phyloP scores from a whole-genome alignment of 1,139 yeast genomes.

The Scheffersomyces cryptocercus region DNA sequence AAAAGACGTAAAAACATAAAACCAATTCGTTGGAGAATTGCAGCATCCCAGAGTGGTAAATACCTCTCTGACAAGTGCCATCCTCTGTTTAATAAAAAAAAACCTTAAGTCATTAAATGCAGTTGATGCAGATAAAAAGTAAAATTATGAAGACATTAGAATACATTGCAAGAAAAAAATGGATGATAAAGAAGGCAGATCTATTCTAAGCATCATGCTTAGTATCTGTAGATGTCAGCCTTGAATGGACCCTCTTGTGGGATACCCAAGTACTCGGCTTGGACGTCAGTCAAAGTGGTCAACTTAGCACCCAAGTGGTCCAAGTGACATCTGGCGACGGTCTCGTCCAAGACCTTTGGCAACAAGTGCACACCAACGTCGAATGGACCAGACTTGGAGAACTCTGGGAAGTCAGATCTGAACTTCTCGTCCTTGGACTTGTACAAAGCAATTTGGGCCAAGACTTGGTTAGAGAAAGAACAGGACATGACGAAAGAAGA shows the following conservation, averaged over 20 bases:
- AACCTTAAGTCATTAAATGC: conserved; percentile 39
- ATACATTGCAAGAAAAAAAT: conserved; percentile 5
- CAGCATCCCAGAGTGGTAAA: background rate
- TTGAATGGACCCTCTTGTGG: conserved; percentile 97
- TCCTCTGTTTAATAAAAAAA: conserved; percentile 11
- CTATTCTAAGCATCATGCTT: conserved; percentile 27
- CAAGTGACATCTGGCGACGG: conserved; percentile 97
- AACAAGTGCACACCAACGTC: conserved; percentile 91
- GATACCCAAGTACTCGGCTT: conserved; percentile 94
- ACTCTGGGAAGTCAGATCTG: conserved; percentile 84
- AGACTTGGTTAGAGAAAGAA: conserved; percentile 99
- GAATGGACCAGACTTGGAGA: conserved; percentile 90
- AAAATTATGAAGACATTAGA: conserved; percentile 17
- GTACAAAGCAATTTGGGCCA: conserved; percentile 98
- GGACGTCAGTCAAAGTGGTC: conserved; percentile 73
- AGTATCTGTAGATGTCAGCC: conserved; percentile 98
- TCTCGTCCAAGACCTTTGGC: conserved; percentile 98
- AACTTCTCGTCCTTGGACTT: conserved; percentile 82
- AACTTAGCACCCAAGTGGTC: conserved; percentile 92
- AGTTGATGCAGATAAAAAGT: conserved; percentile 48
- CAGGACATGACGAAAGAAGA: conserved; percentile 99
- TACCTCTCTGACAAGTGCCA: conserved; percentile 7
- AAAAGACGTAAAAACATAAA: conserved; percentile 12
- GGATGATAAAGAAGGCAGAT: conserved; percentile 5
- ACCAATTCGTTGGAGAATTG: conserved; percentile 4